Percentiles rank a stretch among this genome's conserved stretches.
Conservation (phyloP, 75 land plant genomes). For the Picea glauca region DNA sequence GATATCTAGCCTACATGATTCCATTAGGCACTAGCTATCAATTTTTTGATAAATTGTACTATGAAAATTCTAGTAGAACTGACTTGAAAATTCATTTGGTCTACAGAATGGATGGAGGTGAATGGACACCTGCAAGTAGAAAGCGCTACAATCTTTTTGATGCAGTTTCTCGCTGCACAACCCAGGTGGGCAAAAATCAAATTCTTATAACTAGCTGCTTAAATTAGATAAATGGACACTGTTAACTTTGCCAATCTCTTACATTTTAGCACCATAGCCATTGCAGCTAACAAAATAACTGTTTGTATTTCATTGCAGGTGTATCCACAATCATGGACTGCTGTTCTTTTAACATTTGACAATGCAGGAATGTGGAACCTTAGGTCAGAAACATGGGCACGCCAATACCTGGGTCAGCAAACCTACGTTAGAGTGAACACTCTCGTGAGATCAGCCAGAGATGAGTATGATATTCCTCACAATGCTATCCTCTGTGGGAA, state of each 20-base stretch:
- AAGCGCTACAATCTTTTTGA: conserved; percentile 61
- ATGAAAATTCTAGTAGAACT: too few species aligned
- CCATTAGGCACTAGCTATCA: too few species aligned
- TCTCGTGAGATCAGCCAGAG: conserved; percentile 32
- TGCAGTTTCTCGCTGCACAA: conserved; percentile 62
- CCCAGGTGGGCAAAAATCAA: conserved; percentile 36
- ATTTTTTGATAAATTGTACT: too few species aligned
- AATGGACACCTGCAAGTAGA: conserved; percentile 51
- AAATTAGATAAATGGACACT: too few species aligned
- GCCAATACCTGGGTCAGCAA: conserved; percentile 80
- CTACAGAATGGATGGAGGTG: conserved; percentile 65
- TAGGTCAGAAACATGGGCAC: conserved; percentile 43
- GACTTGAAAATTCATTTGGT: too few species aligned
- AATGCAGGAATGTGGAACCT: conserved; percentile 76
- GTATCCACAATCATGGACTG: conserved; percentile 65
- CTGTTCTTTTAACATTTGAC: conserved; percentile 49
- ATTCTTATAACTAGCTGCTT: background rate
- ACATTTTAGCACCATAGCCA: too few species aligned
- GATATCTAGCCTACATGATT: too few species aligned
- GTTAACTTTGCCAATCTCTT: too few species aligned
- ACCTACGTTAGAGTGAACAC: conserved; percentile 45
- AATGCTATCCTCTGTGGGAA: conserved; percentile 45
- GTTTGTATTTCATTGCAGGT: conserved; percentile 28
- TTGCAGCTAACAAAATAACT: too few species aligned
- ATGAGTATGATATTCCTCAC: conserved; percentile 55